These are phyloP conservation scores for Geotrichum phurueaensis DNA, from an alignment of 1,139 yeast species.

Conservation along the genomic window DNA sequence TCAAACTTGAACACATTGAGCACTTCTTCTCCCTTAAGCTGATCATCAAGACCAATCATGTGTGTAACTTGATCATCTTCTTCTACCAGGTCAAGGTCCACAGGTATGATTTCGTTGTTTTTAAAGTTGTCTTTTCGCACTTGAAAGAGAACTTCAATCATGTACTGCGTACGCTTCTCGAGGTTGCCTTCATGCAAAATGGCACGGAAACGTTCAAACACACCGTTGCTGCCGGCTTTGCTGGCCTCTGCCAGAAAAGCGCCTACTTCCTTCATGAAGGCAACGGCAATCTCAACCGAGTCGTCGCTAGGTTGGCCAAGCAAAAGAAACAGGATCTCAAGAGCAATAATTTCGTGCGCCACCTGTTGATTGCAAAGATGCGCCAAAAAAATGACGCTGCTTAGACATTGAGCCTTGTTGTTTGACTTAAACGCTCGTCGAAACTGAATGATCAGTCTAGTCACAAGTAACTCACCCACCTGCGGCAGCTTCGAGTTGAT, in stretches of 20 bases:
- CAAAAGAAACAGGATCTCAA: conserved; percentile 60
- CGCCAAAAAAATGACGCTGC: conserved; percentile 49
- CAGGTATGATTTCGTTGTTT: conserved; percentile 40
- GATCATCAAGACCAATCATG: conserved; percentile 46
- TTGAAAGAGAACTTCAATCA: conserved; percentile 51
- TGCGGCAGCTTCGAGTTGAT: conserved; percentile 65
- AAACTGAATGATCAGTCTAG: conserved; percentile 56
- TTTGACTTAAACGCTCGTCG: conserved; percentile 49
- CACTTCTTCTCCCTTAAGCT: conserved; percentile 42
- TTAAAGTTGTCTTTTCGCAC: conserved; percentile 47
- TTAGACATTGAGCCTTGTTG: conserved; percentile 42
- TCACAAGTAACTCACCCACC: conserved; percentile 54
- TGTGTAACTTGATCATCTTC: conserved; percentile 61
- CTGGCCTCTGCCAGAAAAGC: conserved; percentile 40
- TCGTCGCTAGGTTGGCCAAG: conserved; percentile 50
- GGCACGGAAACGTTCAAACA: conserved; percentile 57
- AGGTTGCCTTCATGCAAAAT: conserved; percentile 53
- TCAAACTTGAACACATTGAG: conserved; percentile 53
- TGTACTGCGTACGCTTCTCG: conserved; percentile 42
- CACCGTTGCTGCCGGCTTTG: conserved; percentile 43
- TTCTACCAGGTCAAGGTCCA: conserved; percentile 55
- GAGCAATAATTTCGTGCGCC: conserved; percentile 53
- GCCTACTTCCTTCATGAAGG: conserved; percentile 44
- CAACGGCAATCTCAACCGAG: conserved; percentile 46
- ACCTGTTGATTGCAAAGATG: conserved; percentile 63